Evolutionary conservation across 1,139 yeast genomes (phyloP).

Genomic region (Pichia sp.): DNA sequence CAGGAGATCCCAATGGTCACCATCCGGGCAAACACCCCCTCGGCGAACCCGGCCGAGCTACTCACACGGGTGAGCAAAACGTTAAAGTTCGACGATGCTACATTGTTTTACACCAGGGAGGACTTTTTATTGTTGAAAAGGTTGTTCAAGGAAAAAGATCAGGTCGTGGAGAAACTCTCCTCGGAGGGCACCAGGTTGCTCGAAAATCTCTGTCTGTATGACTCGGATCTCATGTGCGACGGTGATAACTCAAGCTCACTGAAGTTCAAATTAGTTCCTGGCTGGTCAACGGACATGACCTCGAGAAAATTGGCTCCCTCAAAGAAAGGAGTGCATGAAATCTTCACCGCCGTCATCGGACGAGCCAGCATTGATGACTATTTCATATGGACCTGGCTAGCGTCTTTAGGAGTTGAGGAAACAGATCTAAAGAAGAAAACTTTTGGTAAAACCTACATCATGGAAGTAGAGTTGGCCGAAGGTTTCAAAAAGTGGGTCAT

Average conservation of each 20-base stretch:
- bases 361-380: constrained; percentile 79
- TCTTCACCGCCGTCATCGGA: constrained; percentile 48
- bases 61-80: constrained; percentile 61
- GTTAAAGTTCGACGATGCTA: constrained; percentile 65
- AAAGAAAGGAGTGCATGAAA: constrained; percentile 20
- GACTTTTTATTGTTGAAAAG: constrained; percentile 74
- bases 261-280: constrained; percentile 42
- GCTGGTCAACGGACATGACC: constrained; percentile 36
- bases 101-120: constrained; percentile 67
- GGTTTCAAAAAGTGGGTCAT: constrained; percentile 84
- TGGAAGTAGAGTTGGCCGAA: constrained; percentile 45
- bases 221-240: constrained; percentile 28
- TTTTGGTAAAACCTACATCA: constrained; percentile 75
- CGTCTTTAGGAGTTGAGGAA: constrained; percentile 72
- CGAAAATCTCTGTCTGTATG: constrained; percentile 45
- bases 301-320: constrained; percentile 9
- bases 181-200: constrained; percentile 70
- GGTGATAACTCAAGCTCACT: constrained; percentile 23
- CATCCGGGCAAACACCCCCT: constrained; percentile 57
- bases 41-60: constrained; percentile 54
- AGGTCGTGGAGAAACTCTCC: constrained; percentile 63
- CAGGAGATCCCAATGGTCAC: constrained; percentile 66
- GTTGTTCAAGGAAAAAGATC: constrained; percentile 54
- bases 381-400: constrained; percentile 88
- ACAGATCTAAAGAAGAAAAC: constrained; percentile 57